Evolutionary conservation across 768 basidiomycete species (phyloP).

Genomic region (Collybia nuda): DNA sequence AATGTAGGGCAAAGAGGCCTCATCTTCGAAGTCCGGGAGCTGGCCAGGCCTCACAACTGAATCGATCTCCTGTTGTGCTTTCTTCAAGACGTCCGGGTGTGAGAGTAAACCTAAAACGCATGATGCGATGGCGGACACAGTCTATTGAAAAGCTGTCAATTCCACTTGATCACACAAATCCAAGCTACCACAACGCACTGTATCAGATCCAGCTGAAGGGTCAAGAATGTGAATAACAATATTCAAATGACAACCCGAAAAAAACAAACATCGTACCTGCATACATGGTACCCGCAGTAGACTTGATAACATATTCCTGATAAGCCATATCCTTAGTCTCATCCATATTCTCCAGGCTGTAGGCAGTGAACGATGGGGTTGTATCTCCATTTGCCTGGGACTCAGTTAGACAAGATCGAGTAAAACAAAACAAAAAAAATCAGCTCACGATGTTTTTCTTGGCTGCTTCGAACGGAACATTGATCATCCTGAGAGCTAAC

Average conservation of each 20-base stretch:
- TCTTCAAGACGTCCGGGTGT: slow-evolving; percentile 22
- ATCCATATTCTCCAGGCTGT: slow-evolving; percentile 14
- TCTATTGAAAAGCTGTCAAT: slow-evolving; percentile 12
- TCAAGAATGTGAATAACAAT: not conserved
- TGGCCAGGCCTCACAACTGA: slow-evolving; percentile 22
- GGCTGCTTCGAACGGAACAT: slow-evolving; percentile 18
- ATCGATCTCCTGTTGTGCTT: slow-evolving; percentile 31
- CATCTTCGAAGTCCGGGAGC: slow-evolving; percentile 30
- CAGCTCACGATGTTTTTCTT: slow-evolving; percentile 5
- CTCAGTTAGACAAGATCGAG: not conserved
- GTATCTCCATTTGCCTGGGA: slow-evolving; percentile 11
- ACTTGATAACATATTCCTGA: slow-evolving; percentile 13
- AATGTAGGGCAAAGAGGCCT: slow-evolving; percentile 26
- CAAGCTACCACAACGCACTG: slow-evolving; percentile 14
- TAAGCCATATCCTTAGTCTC: slow-evolving; percentile 6
- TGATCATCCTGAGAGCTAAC: slow-evolving; percentile 12
- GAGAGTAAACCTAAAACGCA: slow-evolving; percentile 23
- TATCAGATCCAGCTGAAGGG: slow-evolving; percentile 20
- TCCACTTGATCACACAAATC: not conserved
- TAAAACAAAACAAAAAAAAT: not conserved
- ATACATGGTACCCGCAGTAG: slow-evolving; percentile 18
- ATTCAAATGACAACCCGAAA: too few species aligned
- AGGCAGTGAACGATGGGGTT: slow-evolving; percentile 14
- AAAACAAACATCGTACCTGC: slow-evolving; percentile 13
- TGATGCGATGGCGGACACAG: slow-evolving; percentile 9